Percentiles rank a stretch among this genome's conserved stretches.
Evolutionary conservation across 805 yeast species (phyloP).

Genomic region (Cephaloascus albidus): DNA sequence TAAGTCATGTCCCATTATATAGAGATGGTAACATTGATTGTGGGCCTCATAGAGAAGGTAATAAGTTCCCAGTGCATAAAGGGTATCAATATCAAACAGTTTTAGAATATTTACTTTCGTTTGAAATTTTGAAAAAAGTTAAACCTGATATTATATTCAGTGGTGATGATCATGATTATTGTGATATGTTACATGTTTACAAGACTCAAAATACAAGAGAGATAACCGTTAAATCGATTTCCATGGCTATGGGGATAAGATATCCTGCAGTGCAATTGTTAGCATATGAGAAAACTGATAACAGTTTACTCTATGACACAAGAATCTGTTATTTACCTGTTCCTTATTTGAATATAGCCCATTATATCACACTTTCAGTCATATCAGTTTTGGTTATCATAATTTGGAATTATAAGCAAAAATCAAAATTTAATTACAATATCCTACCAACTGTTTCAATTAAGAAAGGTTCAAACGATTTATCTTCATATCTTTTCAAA

Average conservation of each 20-base stretch:
- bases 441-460: neutral
- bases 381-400: neutral
- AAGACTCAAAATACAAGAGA: conserved; percentile 10
- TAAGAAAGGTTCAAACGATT: neutral
- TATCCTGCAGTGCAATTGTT: conserved; percentile 32
- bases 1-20: conserved; percentile 84
- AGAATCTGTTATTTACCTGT: conserved; percentile 34
- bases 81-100: conserved; percentile 92
- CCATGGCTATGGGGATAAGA: conserved; percentile 30
- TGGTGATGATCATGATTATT: conserved; percentile 73
- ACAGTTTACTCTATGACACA: conserved; percentile 17
- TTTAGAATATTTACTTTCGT: conserved; percentile 51
- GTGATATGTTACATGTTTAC: conserved; percentile 7
- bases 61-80: conserved; percentile 52
- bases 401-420: neutral
- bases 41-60: conserved; percentile 67
- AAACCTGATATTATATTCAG: conserved; percentile 67
- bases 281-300: conserved; percentile 9
- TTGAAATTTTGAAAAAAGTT: conserved; percentile 45
- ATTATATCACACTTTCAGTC: conserved; percentile 26
- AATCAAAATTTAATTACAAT: neutral
- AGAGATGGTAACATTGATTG: conserved; percentile 52
- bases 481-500: neutral
- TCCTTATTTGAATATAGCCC: conserved; percentile 31
- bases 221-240: conserved; percentile 27